Percentiles rank a stretch among this genome's conserved stretches.
Conservation (phyloP, 2,329 filamentous ascomycete genomes). For the Cercospora sp. region DNA sequence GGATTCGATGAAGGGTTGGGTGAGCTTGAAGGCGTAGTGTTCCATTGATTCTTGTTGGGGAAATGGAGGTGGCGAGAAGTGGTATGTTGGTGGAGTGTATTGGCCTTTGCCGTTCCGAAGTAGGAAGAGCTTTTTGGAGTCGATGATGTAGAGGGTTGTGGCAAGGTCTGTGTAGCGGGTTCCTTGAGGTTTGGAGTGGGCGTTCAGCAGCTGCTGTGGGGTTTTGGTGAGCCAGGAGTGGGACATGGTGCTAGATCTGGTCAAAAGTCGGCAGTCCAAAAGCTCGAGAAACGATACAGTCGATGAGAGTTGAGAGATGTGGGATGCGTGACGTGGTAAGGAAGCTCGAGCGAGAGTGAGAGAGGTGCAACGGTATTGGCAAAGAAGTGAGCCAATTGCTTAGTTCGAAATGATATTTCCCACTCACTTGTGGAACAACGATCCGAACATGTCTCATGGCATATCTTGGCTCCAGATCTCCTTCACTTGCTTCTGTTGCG, state of each 20-base stretch:
- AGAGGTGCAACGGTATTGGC: background rate
- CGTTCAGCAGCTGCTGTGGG: background rate
- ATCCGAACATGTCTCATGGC: background rate
- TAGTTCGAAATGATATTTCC: background rate
- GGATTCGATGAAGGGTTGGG: background rate
- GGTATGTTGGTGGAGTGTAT: background rate
- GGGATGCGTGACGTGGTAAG: background rate
- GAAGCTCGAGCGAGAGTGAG: too few relatives aligned
- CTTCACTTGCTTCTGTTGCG: conserved; percentile 42
- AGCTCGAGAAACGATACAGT: too few relatives aligned
- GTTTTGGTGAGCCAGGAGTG: conserved; percentile 1
- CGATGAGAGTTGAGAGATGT: background rate
- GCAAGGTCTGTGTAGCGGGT: accelerated
- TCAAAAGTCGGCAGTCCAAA: too few relatives aligned
- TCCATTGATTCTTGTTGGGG: background rate
- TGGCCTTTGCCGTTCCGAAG: background rate
- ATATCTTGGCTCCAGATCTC: conserved; percentile 29
- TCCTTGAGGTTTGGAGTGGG: background rate
- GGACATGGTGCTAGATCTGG: background rate
- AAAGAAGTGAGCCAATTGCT: background rate
- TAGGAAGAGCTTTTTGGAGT: background rate
- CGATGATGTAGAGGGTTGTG: background rate
- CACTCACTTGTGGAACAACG: background rate
- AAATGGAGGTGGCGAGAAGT: background rate
- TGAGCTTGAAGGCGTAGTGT: background rate